These are phyloP conservation scores for Sporormia fimetaria DNA, from an alignment of 495 filamentous ascomycete species.

Conservation along the genomic window DNA sequence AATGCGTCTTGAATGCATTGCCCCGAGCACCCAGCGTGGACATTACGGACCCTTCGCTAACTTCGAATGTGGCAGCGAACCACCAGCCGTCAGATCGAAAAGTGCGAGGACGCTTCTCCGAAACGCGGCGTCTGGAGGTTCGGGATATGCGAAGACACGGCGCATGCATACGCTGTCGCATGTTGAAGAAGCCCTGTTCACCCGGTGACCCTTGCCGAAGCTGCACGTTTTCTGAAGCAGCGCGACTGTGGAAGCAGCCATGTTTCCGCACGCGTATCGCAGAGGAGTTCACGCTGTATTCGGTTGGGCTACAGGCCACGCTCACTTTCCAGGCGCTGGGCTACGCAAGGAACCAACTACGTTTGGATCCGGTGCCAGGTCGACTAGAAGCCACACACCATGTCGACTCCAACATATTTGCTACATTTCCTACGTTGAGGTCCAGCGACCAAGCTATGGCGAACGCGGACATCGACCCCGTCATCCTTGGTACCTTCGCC, in stretches of 20 bases:
- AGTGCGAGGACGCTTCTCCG: conserved; percentile 56
- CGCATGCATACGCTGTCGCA: conserved; percentile 75
- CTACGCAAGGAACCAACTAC: conserved; percentile 44
- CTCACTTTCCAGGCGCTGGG: conserved; percentile 56
- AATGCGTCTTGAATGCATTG: too few relatives aligned
- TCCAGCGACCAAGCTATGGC: conserved; percentile 34
- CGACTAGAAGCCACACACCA: conserved; percentile 61
- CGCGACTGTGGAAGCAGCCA: conserved; percentile 67
- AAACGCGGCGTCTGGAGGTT: conserved; percentile 60
- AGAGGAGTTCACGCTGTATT: conserved; percentile 49
- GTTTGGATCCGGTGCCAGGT: conserved; percentile 46
- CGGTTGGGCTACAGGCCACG: conserved; percentile 47
- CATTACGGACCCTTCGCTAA: too few relatives aligned
- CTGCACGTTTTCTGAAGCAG: conserved; percentile 66
- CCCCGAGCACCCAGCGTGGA: too few relatives aligned
- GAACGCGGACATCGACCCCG: conserved; percentile 27
- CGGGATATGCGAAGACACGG: conserved; percentile 69
- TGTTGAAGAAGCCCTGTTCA: conserved; percentile 79
- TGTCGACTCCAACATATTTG: conserved; percentile 43
- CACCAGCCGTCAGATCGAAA: conserved; percentile 40
- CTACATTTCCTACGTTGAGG: conserved; percentile 42
- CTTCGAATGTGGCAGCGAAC: conserved; percentile 41
- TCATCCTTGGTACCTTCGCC: conserved; percentile 11
- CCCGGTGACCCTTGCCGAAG: conserved; percentile 68
- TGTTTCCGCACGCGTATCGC: conserved; percentile 67